Evolutionary conservation across 164 flowering plant species (phyloP).

Genomic region (Piper longum): DNA sequence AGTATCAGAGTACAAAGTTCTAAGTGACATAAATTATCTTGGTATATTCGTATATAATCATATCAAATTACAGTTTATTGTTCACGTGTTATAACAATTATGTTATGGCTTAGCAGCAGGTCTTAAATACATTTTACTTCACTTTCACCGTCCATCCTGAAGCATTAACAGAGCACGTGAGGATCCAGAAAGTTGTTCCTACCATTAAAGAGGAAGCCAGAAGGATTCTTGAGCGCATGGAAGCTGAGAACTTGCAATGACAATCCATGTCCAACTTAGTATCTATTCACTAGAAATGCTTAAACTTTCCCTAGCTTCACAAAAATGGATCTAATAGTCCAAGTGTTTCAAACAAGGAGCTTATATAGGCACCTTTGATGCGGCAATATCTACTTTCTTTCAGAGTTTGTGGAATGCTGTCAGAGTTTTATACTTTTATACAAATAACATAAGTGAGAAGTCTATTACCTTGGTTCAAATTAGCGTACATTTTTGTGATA

Average conservation of each 20-base stretch:
- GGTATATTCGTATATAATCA: not conserved
- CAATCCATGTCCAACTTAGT: not conserved
- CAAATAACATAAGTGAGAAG: too few relatives aligned
- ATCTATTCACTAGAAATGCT: not conserved
- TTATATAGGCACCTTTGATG: too few relatives aligned
- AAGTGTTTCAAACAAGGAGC: too few relatives aligned
- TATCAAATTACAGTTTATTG: not conserved
- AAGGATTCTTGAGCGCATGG: conserved; percentile 65
- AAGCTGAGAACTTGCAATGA: conserved; percentile 32
- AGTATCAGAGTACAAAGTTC: too few relatives aligned
- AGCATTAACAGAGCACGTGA: conserved; percentile 32
- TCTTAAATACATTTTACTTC: conserved; percentile 83
- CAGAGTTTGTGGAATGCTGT: too few relatives aligned
- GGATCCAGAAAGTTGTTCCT: conserved; percentile 71
- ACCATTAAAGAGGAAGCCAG: conserved; percentile 89
- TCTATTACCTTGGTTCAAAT: too few relatives aligned
- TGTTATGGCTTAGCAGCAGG: conserved; percentile 35
- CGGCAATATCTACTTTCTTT: too few relatives aligned
- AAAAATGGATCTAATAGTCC: too few relatives aligned
- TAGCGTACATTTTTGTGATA: too few relatives aligned
- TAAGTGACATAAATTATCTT: too few relatives aligned
- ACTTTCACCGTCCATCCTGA: conserved; percentile 69
- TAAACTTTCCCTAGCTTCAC: too few relatives aligned
- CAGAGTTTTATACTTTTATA: too few relatives aligned
- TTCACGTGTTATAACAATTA: not conserved